Conservation (phyloP, 441 rosid genomes). For the Populus hybrid region DNA sequence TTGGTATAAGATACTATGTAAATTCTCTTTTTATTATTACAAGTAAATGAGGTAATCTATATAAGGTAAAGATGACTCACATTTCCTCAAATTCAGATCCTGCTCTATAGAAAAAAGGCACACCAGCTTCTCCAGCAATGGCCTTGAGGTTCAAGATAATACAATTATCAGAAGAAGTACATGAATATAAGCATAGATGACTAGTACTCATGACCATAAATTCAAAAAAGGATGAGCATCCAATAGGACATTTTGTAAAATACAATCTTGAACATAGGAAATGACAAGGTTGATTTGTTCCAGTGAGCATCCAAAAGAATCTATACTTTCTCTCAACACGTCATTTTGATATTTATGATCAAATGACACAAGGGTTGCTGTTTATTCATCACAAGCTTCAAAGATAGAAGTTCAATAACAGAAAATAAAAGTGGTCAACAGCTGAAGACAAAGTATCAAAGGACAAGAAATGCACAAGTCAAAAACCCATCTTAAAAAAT, state of each 20-base stretch:
- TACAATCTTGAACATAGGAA: not conserved
- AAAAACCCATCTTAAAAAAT: not conserved
- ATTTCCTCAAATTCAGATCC: constrained; percentile 99
- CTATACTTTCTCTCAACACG: not conserved
- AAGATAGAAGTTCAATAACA: not conserved
- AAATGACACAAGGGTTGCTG: not conserved
- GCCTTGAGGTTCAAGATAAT: constrained; percentile 54
- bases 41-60: not conserved
- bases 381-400: not conserved
- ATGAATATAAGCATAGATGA: not conserved
- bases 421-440: not conserved
- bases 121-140: constrained; percentile 99
- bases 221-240: not conserved
- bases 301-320: not conserved
- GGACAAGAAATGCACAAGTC: not conserved
- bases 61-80: constrained; percentile 42
- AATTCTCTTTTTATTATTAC: not conserved
- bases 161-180: constrained; percentile 18
- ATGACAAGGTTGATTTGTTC: not conserved
- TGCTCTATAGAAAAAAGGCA: constrained; percentile 97
- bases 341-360: not conserved
- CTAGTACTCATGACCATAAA: not conserved
- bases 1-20: not conserved
- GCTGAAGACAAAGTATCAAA: not conserved
- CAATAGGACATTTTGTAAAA: not conserved